These are phyloP conservation scores for Pythium sp. DNA, from an alignment of 352 stramenopile genomes.

Conservation along the genomic window DNA sequence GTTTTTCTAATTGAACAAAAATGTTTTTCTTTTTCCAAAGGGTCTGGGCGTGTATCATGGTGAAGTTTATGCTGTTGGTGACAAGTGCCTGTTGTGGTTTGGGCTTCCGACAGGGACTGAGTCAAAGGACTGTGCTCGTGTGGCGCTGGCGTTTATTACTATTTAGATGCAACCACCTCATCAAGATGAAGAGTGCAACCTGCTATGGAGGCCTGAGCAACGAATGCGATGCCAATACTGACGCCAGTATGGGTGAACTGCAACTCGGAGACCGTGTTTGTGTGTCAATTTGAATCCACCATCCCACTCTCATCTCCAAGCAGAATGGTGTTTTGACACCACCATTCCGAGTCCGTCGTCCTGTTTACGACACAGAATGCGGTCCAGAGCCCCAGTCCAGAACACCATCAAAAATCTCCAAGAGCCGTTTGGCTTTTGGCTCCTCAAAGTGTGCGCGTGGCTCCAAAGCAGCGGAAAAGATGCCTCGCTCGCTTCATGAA, in stretches of 20 bases:
- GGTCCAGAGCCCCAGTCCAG: not conserved
- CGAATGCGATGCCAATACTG: not conserved
- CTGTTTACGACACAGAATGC: not conserved
- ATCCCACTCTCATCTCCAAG: constrained; percentile 1
- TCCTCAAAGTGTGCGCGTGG: not conserved
- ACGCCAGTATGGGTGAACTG: not conserved
- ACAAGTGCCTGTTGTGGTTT: no score
- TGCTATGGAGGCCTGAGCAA: not conserved
- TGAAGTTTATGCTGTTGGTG: not conserved
- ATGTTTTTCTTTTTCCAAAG: constrained; percentile 3
- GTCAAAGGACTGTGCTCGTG: not conserved
- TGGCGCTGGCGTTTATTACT: not conserved
- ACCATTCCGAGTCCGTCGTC: not conserved
- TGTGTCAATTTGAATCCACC: not conserved
- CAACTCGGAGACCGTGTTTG: not conserved
- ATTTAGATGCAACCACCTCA: not conserved
- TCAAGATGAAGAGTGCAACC: not conserved
- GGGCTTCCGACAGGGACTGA: no score
- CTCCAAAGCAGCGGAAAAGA: not conserved
- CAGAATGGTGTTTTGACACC: constrained; percentile 1
- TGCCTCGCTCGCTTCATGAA: not conserved
- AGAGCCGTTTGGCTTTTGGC: not conserved
- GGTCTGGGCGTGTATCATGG: not conserved
- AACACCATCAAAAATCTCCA: not conserved
- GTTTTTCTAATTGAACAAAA: constrained; percentile 2